phyloP scores from a whole-genome alignment of 768 basidiomycete species.

The Paxillus ammoniavirescens region DNA sequence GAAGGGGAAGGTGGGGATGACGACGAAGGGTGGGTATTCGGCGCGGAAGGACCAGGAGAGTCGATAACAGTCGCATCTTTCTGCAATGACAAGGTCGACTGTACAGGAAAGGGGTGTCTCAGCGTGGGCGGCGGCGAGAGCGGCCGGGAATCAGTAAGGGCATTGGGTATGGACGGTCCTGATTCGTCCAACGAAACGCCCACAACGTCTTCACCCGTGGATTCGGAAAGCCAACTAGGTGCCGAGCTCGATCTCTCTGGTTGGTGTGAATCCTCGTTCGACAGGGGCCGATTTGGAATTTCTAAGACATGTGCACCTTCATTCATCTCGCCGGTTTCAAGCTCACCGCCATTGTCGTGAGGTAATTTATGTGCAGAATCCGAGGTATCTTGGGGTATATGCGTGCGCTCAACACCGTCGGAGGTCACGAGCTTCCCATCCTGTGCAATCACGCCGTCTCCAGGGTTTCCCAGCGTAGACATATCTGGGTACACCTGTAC shows the following conservation, averaged over 20 bases:
- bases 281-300: not conserved
- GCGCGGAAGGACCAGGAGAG: not conserved
- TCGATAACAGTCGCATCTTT: not conserved
- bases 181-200: not conserved
- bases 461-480: not conserved
- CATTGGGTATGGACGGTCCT: constrained; percentile 11
- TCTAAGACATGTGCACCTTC: no score
- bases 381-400: not conserved
- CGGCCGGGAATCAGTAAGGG: constrained; percentile 21
- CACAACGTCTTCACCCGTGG: not conserved
- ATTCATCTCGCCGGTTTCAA: not conserved
- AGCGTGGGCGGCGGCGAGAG: constrained; percentile 6
- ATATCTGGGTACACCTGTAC: not conserved
- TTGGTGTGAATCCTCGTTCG: not conserved
- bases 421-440: not conserved
- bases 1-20: not conserved
- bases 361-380: not conserved
- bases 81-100: not conserved
- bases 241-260: not conserved
- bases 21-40: not conserved
- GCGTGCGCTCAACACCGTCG: not conserved
- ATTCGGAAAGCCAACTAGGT: not conserved
- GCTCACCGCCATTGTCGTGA: not conserved
- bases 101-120: not conserved
- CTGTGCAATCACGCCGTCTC: no score